phyloP scores from a whole-genome alignment of 106 monocot species.

The Platanthera guangdongensis region DNA sequence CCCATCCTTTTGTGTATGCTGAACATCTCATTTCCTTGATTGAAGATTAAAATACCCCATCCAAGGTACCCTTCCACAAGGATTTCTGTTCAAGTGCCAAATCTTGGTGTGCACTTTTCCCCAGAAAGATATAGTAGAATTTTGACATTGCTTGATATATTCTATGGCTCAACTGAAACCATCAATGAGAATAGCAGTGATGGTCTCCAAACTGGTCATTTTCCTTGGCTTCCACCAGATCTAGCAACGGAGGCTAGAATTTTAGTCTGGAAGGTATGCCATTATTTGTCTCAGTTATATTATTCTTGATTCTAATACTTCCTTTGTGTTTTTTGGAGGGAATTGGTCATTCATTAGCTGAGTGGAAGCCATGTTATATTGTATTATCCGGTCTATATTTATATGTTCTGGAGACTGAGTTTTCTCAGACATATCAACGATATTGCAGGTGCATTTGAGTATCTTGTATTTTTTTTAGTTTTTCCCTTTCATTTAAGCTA shows the following conservation, averaged over 20 bases:
- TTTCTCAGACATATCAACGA: slow-evolving; percentile 65
- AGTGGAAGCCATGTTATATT: slow-evolving; percentile 88
- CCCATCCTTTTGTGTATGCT: not conserved
- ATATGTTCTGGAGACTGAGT: slow-evolving; percentile 80
- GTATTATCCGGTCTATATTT: slow-evolving; percentile 90
- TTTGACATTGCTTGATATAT: slow-evolving; percentile 50
- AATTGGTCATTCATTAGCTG: slow-evolving; percentile 78
- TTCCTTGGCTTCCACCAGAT: slow-evolving; percentile 69
- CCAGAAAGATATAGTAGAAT: slow-evolving; percentile 77
- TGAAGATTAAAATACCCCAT: slow-evolving; percentile 86
- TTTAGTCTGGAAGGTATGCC: slow-evolving; percentile 85
- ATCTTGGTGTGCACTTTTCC: slow-evolving; percentile 84
- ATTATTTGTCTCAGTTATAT: not conserved
- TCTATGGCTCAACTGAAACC: slow-evolving; percentile 41
- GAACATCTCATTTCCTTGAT: slow-evolving; percentile 6
- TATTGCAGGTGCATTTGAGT: slow-evolving; percentile 45
- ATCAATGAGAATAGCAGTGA: slow-evolving; percentile 20
- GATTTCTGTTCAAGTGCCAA: slow-evolving; percentile 88
- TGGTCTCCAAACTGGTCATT: slow-evolving; percentile 22
- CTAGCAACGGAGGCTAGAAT: slow-evolving; percentile 69
- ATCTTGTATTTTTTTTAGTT: not conserved
- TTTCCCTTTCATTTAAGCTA: not conserved
- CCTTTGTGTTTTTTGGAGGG: slow-evolving; percentile 45
- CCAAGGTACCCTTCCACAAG: slow-evolving; percentile 78
- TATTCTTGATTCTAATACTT: not conserved